These are phyloP conservation scores for Serendipita vermifera DNA, from an alignment of 768 basidiomycete species.

Conservation along the genomic window DNA sequence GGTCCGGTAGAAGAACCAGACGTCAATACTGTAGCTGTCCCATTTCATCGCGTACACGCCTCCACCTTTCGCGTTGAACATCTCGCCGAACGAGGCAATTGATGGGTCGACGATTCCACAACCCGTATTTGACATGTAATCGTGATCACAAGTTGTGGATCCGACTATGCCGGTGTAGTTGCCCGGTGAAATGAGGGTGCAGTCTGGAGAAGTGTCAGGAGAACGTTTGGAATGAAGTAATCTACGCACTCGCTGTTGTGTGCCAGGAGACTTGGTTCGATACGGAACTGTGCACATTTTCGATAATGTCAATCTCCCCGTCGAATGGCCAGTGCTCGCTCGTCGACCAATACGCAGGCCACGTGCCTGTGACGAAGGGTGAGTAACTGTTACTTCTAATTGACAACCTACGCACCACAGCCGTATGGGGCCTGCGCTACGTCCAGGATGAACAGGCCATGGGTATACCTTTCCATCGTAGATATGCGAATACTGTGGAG, in stretches of 20 bases:
- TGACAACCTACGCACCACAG: slow-evolving; percentile 56
- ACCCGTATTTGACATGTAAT: slow-evolving; percentile 31
- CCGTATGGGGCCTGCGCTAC: slow-evolving; percentile 77
- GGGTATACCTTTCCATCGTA: slow-evolving; percentile 47
- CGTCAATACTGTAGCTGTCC: slow-evolving; percentile 61
- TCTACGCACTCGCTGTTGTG: slow-evolving; percentile 36
- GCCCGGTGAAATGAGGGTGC: slow-evolving; percentile 39
- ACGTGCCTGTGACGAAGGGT: slow-evolving; percentile 37
- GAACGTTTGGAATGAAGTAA: slow-evolving; percentile 27
- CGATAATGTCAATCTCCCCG: slow-evolving; percentile 64
- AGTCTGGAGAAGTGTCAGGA: slow-evolving; percentile 30
- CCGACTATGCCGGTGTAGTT: slow-evolving; percentile 47
- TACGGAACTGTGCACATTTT: slow-evolving; percentile 72
- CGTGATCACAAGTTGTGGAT: not conserved
- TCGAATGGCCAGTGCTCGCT: slow-evolving; percentile 9
- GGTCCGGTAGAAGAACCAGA: slow-evolving; percentile 75
- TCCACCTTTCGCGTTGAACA: slow-evolving; percentile 65
- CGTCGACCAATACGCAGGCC: slow-evolving; percentile 72
- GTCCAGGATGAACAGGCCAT: slow-evolving; percentile 76
- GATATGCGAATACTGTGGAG: slow-evolving; percentile 61
- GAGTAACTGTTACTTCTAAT: not conserved
- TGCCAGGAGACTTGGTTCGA: slow-evolving; percentile 60
- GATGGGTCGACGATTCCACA: slow-evolving; percentile 73
- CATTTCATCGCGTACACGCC: slow-evolving; percentile 86
- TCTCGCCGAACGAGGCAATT: slow-evolving; percentile 67